phyloP scores from a whole-genome alignment of 2,329 filamentous ascomycete genomes.

The Ustilaginoidea virens region DNA sequence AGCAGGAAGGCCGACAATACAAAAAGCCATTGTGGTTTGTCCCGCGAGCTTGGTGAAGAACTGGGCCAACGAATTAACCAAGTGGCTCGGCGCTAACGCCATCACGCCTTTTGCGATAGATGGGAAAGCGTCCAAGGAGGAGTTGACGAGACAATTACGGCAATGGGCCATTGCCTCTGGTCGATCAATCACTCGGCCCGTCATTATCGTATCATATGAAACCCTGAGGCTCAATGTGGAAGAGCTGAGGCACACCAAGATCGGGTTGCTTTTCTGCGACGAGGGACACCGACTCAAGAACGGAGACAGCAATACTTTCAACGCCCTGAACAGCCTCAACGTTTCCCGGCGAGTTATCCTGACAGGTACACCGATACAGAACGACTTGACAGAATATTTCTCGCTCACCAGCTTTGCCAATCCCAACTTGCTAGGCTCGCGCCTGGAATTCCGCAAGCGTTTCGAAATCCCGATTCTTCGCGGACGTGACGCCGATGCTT shows the following conservation, averaged over 20 bases:
- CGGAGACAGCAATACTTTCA: constrained; percentile 89
- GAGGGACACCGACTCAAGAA: constrained; percentile 96
- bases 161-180: constrained; percentile 92
- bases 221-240: constrained; percentile 84
- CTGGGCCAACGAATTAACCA: constrained; percentile 92
- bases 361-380: constrained; percentile 94
- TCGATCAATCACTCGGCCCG: constrained; percentile 76
- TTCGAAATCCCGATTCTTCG: constrained; percentile 87
- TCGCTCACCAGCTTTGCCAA: constrained; percentile 93
- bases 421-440: constrained; percentile 75
- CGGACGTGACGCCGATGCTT: constrained; percentile 79
- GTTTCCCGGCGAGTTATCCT: constrained; percentile 86
- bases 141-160: constrained; percentile 74
- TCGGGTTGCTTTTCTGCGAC: constrained; percentile 86
- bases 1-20: constrained; percentile 83
- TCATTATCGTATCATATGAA: constrained; percentile 96
- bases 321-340: constrained; percentile 75
- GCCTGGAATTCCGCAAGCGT: constrained; percentile 81
- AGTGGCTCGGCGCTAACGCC: constrained; percentile 89
- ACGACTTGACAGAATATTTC: constrained; percentile 97
- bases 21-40: constrained; percentile 93
- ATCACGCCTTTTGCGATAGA: constrained; percentile 91
- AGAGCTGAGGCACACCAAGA: constrained; percentile 76
- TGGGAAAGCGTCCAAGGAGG: constrained; percentile 89
- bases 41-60: constrained; percentile 93